Conservation (phyloP, 345 rosid species). For the Populus alba region DNA sequence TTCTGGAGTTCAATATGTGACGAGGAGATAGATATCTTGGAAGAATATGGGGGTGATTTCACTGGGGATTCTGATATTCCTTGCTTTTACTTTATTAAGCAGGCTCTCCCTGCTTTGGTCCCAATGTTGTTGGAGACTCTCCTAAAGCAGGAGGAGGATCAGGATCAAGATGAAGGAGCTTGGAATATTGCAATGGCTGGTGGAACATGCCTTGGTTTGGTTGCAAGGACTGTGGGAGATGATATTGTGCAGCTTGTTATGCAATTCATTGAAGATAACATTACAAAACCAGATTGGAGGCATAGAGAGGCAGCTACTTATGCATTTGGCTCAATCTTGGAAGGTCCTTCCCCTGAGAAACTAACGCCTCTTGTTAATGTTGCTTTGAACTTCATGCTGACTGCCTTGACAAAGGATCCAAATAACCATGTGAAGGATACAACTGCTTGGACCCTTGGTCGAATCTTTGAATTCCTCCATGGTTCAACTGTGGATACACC, state of each 20-base stretch:
- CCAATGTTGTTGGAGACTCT: conserved; percentile 46
- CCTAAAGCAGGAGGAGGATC: conserved; percentile 50
- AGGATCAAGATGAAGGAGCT: conserved; percentile 50
- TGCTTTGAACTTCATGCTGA: conserved; percentile 62
- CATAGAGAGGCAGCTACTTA: conserved; percentile 50
- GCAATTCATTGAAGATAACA: conserved; percentile 47
- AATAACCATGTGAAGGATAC: conserved; percentile 53
- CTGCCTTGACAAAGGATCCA: conserved; percentile 43
- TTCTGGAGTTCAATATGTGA: conserved; percentile 51
- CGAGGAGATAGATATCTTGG: conserved; percentile 50
- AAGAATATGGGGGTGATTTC: conserved; percentile 43
- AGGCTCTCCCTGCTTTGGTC: conserved; percentile 47
- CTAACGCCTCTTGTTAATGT: conserved; percentile 36
- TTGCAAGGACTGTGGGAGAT: conserved; percentile 48
- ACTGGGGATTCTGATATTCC: conserved; percentile 44
- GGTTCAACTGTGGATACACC: conserved; percentile 63
- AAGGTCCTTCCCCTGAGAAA: conserved; percentile 50
- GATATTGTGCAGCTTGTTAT: conserved; percentile 44
- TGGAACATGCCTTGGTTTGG: conserved; percentile 50
- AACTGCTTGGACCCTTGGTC: conserved; percentile 67
- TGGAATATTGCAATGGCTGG: conserved; percentile 56
- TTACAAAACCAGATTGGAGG: conserved; percentile 49
- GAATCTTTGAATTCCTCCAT: conserved; percentile 73
- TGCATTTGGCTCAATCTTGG: conserved; percentile 51
- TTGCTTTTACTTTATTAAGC: conserved; percentile 46